phyloP scores from a whole-genome alignment of 768 basidiomycete species.

The Amanita rubescens region DNA sequence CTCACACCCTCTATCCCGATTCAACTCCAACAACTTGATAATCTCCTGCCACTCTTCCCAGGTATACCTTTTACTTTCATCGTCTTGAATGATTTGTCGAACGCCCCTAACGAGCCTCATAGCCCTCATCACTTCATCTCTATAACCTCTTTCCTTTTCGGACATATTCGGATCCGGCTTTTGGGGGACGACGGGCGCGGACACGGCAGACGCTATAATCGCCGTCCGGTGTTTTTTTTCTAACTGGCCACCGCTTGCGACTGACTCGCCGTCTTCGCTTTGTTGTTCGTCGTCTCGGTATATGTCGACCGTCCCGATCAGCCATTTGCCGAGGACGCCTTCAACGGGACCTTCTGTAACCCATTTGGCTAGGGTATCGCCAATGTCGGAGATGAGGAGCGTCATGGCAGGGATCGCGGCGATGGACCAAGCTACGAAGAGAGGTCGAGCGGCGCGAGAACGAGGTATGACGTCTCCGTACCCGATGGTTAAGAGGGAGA shows the following conservation, averaged over 20 bases:
- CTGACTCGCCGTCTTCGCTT: too few species aligned
- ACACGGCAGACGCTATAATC: too few species aligned
- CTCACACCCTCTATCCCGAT: conserved; percentile 9
- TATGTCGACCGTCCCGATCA: conserved; percentile 14
- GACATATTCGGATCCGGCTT: not conserved
- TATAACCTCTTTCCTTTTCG: not conserved
- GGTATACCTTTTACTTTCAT: conserved; percentile 21
- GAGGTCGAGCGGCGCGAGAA: conserved; percentile 29
- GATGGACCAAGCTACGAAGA: conserved; percentile 36
- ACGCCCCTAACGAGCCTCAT: not conserved
- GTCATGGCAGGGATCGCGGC: conserved; percentile 35
- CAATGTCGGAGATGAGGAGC: conserved; percentile 39
- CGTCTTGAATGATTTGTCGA: conserved; percentile 20
- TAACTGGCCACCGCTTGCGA: not conserved
- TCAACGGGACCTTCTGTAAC: conserved; percentile 26
- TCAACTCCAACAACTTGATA: conserved; percentile 22
- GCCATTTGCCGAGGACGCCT: conserved; percentile 9
- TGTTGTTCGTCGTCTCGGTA: not conserved
- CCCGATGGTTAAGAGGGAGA: conserved; percentile 32
- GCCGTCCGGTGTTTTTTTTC: not conserved
- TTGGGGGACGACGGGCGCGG: too few species aligned
- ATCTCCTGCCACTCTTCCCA: conserved; percentile 32
- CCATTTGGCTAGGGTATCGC: conserved; percentile 37
- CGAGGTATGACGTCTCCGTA: conserved; percentile 33
- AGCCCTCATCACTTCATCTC: not conserved